Conservation (phyloP, 2,329 filamentous ascomycete species). For the Fusarium torreyae region DNA sequence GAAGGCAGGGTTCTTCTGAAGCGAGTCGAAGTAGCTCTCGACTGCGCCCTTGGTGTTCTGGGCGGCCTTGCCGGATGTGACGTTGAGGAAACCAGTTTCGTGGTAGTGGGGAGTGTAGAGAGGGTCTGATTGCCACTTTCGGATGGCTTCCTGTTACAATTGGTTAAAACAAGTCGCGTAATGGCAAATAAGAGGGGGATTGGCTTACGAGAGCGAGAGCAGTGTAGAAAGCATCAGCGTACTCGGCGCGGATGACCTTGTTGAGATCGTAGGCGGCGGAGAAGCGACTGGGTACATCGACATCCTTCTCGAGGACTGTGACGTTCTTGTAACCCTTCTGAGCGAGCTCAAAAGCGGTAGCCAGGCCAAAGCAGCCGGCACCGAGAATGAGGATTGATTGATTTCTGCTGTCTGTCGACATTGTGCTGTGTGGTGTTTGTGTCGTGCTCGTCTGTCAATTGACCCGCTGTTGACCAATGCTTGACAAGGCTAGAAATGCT, state of each 20-base stretch:
- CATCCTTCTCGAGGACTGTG: slow-evolving; percentile 35
- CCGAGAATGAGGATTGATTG: slow-evolving; percentile 35
- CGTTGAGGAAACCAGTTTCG: slow-evolving; percentile 36
- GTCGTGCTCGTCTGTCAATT: neutral
- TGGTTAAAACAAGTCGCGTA: neutral
- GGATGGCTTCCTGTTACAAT: slow-evolving; percentile 20
- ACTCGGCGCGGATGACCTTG: slow-evolving; percentile 38
- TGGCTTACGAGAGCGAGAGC: slow-evolving; percentile 23
- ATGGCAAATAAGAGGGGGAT: accelerated
- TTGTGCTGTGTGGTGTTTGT: neutral
- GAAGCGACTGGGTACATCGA: slow-evolving; percentile 27
- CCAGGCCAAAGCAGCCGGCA: slow-evolving; percentile 31
- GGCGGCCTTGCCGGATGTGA: slow-evolving; percentile 26
- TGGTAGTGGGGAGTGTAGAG: slow-evolving; percentile 31
- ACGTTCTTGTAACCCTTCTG: slow-evolving; percentile 29
- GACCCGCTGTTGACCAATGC: neutral
- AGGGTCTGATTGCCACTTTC: slow-evolving; percentile 34
- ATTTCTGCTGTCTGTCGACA: slow-evolving; percentile 12
- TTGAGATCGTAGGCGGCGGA: slow-evolving; percentile 35
- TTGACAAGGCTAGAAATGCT: too few relatives aligned
- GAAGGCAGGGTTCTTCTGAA: slow-evolving; percentile 31
- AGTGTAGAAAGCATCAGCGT: slow-evolving; percentile 31
- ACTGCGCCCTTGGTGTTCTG: slow-evolving; percentile 28
- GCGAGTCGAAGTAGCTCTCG: slow-evolving; percentile 30
- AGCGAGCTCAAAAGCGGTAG: slow-evolving; percentile 25